A percentile compares a stretch with the other conserved stretches of the same genome.
Evolutionary conservation across 164 flowering plant species (phyloP).

Genomic region (Chimonanthus salicifolius): DNA sequence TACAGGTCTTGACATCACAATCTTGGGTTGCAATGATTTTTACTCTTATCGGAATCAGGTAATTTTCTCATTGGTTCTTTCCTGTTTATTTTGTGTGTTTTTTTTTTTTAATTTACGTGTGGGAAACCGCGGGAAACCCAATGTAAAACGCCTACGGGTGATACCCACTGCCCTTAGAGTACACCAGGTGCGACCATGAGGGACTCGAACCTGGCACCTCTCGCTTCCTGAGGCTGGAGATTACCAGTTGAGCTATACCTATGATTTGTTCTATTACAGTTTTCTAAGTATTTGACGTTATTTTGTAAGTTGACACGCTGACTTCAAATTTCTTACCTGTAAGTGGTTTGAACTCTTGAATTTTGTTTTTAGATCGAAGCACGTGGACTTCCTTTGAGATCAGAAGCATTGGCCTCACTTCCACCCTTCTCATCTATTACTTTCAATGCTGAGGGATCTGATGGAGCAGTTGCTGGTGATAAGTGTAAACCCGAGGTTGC

Average conservation of each 20-base stretch:
- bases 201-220: no score
- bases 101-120: not conserved
- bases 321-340: not conserved
- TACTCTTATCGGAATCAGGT: constrained; percentile 95
- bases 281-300: not conserved
- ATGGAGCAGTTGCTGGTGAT: constrained; percentile 24
- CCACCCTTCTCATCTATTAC: constrained; percentile 88
- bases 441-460: constrained; percentile 59
- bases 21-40: constrained; percentile 88
- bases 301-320: constrained; percentile 2
- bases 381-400: constrained; percentile 73
- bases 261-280: not conserved
- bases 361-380: constrained; percentile 66
- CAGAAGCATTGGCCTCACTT: constrained; percentile 77
- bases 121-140: no score
- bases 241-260: not conserved
- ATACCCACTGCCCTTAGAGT: no score
- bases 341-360: not conserved
- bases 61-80: not conserved
- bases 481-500: constrained; percentile 94
- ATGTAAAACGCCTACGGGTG: no score
- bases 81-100: not conserved
- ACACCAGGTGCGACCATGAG: no score
- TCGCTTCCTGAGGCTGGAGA: no score
- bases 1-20: constrained; percentile 97